Conservation (phyloP, 2,329 filamentous ascomycete species). For the Dactylellina leptospora region DNA sequence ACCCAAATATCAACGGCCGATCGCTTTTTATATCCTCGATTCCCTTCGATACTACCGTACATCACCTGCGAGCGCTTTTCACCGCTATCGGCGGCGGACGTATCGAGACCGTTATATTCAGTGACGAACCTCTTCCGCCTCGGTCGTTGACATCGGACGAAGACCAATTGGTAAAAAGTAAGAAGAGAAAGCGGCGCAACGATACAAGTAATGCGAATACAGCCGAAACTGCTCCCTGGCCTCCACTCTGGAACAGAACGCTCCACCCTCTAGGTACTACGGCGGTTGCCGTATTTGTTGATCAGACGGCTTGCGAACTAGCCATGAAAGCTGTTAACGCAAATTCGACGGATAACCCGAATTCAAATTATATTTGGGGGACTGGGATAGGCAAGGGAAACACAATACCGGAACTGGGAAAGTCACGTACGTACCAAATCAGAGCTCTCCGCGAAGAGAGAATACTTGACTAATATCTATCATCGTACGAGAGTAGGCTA, state of each 20-base stretch:
- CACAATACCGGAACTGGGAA: conserved; percentile 69
- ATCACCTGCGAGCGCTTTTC: conserved; percentile 80
- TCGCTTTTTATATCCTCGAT: conserved; percentile 92
- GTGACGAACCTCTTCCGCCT: conserved; percentile 61
- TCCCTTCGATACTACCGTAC: conserved; percentile 81
- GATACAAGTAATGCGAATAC: conserved; percentile 66
- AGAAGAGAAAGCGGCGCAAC: conserved; percentile 64
- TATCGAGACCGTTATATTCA: conserved; percentile 81
- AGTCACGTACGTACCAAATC: conserved; percentile 57
- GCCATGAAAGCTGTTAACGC: conserved; percentile 76
- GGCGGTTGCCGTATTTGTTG: conserved; percentile 83
- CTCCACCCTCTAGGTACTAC: conserved; percentile 78
- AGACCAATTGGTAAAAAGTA: conserved; percentile 60
- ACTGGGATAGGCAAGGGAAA: conserved; percentile 65
- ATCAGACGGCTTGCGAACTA: conserved; percentile 77
- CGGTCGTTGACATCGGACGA: conserved; percentile 60
- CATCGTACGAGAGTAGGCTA: conserved; percentile 62
- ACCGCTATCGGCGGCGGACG: conserved; percentile 77
- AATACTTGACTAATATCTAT: not conserved
- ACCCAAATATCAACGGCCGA: conserved; percentile 76
- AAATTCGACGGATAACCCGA: conserved; percentile 68
- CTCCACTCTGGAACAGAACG: conserved; percentile 75
- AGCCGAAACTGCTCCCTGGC: conserved; percentile 67
- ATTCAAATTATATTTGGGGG: conserved; percentile 72
- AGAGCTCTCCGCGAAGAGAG: not conserved